Evolutionary conservation across 495 filamentous ascomycete species (phyloP).

Genomic region (Penicillium goetzii): DNA sequence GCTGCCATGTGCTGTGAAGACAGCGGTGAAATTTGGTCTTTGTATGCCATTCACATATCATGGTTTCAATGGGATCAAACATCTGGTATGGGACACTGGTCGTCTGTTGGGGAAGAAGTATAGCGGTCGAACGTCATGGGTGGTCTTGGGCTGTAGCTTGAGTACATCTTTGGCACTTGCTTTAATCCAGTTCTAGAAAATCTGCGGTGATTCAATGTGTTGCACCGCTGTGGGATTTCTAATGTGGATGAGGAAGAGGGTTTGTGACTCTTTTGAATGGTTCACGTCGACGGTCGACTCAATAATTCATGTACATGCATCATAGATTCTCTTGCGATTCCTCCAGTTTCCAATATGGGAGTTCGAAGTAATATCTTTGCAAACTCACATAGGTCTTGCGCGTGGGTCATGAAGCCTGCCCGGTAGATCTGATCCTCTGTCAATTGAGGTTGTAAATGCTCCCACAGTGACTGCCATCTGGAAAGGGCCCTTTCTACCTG

Average conservation of each 20-base stretch:
- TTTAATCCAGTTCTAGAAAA: background rate
- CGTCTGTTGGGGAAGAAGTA: constrained; percentile 12
- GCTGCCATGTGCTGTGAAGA: constrained; percentile 63
- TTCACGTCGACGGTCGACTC: background rate
- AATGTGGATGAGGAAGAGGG: background rate
- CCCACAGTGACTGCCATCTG: constrained; percentile 19
- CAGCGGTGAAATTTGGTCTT: constrained; percentile 60
- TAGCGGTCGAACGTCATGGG: constrained; percentile 18
- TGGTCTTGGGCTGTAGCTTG: constrained; percentile 18
- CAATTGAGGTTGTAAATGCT: constrained; percentile 11
- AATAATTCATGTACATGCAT: constrained; percentile 20
- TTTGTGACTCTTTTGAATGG: background rate
- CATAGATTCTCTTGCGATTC: constrained; percentile 23
- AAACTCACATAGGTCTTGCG: constrained; percentile 20
- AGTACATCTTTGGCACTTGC: constrained; percentile 18
- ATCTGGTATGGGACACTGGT: constrained; percentile 22
- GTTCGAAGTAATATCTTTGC: constrained; percentile 17
- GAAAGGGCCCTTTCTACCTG: constrained; percentile 21
- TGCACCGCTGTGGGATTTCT: background rate
- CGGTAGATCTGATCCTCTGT: constrained; percentile 19
- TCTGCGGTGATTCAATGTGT: background rate
- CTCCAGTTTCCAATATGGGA: constrained; percentile 16
- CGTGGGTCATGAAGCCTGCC: constrained; percentile 24
- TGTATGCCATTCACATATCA: constrained; percentile 24
- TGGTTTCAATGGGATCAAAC: constrained; percentile 23